These are phyloP conservation scores for Nasturtium officinale DNA, from an alignment of 345 rosid genomes.

Conservation along the genomic window DNA sequence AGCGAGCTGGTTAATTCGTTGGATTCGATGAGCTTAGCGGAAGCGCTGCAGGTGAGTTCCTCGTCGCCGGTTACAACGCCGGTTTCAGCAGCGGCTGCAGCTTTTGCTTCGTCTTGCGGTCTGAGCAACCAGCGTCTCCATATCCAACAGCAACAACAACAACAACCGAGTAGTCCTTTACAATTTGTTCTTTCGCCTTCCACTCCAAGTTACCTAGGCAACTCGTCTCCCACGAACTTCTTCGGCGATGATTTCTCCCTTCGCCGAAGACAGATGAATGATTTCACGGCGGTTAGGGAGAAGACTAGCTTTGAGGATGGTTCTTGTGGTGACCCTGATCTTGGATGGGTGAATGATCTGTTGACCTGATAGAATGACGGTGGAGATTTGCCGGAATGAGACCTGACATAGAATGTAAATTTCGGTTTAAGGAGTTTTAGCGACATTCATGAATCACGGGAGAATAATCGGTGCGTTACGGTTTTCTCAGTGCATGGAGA, in stretches of 20 bases:
- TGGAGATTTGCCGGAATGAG: neutral
- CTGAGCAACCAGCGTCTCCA: constrained; percentile 34
- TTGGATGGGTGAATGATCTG: constrained; percentile 96
- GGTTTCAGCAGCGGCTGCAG: constrained; percentile 29
- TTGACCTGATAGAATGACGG: constrained; percentile 51
- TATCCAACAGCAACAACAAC: constrained; percentile 18
- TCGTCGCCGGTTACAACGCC: constrained; percentile 34
- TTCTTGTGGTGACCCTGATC: constrained; percentile 62
- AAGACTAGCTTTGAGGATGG: constrained; percentile 26
- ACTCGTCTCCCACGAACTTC: constrained; percentile 16
- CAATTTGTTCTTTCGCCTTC: constrained; percentile 43
- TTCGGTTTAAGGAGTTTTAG: neutral
- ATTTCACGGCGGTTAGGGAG: constrained; percentile 29
- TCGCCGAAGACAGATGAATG: constrained; percentile 27
- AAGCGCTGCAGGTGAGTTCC: constrained; percentile 34
- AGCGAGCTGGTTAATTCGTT: constrained; percentile 61
- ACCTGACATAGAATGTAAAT: constrained; percentile 7
- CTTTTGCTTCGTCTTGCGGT: constrained; percentile 37
- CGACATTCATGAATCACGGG: constrained; percentile 16
- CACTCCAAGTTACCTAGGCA: constrained; percentile 33
- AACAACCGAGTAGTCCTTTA: constrained; percentile 31
- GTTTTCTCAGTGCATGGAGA: constrained; percentile 18
- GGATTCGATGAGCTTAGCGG: constrained; percentile 46
- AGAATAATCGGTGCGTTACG: neutral
- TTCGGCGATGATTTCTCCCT: constrained; percentile 28